Evolutionary conservation across 805 yeast species (phyloP), one percentile per base, ranked within the genome.

Genomic region (Saccharomycopsis synnaedendra): DNA sequence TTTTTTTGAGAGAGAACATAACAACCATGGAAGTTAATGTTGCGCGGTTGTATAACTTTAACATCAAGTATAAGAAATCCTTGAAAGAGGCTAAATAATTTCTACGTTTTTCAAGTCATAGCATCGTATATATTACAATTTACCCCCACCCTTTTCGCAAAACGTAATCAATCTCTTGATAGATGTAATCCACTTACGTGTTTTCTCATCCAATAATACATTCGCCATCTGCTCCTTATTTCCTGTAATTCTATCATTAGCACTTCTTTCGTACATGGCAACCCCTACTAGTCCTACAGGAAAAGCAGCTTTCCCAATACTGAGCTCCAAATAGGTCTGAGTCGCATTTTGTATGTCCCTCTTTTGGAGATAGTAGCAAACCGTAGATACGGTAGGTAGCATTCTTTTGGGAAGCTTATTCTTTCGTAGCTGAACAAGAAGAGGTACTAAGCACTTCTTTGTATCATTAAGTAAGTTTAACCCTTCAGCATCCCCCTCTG

Each of bases 11-110:
- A 54, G 93, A 85, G 55, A 88, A 88, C 57, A 89, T 90, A 53
- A 93, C 98, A 10, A 90, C 97, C 3, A 86, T 93, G 89, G 97
- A 93, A 64, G 98, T 93, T 45, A 93, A 93, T 61, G 87, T 95
- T 11, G 97, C 98, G 1, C 75, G 98, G 55, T 72, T 85, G 60
- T 85, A 85, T 61, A 85, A 85, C 58, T 85, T 90, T 89, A 94
- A 84, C 60, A 90, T 85, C 6, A 85, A 82, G 59, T 74, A 85
- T 64, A 76, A 89, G 63, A 68, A 68, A 37, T 39, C 38, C n/a
- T 32, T 36, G 35, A 35, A 32, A 7, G 35, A 30, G 19, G 28
- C 9, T 8, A 19, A 9, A 39, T 9, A 9, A 19, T 9, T 9
- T 8, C 11, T 8, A n/a, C 28, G 9, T 34, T 34, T 34, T 9